Evolutionary conservation across 139 green algal species (phyloP).

Genomic region (Tetradesmus obliquus): DNA sequence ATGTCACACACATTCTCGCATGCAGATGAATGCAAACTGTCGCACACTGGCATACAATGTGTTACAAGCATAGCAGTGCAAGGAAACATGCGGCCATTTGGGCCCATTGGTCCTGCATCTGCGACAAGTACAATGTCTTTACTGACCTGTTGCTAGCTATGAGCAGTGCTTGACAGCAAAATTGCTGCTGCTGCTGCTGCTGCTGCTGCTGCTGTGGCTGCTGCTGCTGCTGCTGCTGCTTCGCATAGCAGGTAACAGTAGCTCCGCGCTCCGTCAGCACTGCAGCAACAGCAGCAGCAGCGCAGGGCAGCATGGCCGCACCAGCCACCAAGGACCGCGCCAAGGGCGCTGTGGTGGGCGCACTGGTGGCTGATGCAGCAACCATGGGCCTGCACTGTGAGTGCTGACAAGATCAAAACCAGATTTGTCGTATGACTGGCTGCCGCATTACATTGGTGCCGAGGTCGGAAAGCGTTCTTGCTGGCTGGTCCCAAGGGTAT

Average conservation of each 20-base stretch:
- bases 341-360: constrained; percentile 55
- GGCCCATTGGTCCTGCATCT: too few relatives aligned
- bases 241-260: not conserved
- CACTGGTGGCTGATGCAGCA: constrained; percentile 65
- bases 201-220: not conserved
- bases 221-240: not conserved
- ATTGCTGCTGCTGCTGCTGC: not conserved
- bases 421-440: not conserved
- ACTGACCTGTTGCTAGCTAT: not conserved
- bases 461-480: too few relatives aligned
- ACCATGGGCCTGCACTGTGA: constrained; percentile 69
- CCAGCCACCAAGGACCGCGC: constrained; percentile 11
- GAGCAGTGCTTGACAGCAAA: not conserved
- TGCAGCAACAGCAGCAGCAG: not conserved
- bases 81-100: too few relatives aligned
- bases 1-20: too few relatives aligned
- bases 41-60: too few relatives aligned
- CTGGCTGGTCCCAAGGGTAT: too few relatives aligned
- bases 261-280: not conserved
- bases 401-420: not conserved
- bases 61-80: not conserved
- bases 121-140: not conserved
- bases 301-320: constrained; percentile 22
- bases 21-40: too few relatives aligned
- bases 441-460: too few relatives aligned